Percentiles rank a stretch among this genome's conserved stretches.
These are phyloP conservation scores for Wickerhamomyces subpelliculosus DNA, from an alignment of 805 yeast species.

Conservation along the genomic window DNA sequence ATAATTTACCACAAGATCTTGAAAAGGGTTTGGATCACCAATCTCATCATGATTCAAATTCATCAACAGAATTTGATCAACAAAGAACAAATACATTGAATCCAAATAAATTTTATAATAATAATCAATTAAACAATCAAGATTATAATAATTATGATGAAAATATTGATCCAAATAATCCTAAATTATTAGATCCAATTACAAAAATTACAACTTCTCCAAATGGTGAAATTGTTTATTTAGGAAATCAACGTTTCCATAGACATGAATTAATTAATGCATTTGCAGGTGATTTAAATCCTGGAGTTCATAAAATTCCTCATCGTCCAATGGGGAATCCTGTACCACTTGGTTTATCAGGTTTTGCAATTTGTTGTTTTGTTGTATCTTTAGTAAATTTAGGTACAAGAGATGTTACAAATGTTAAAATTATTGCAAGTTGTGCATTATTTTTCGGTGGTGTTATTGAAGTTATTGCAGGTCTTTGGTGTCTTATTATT, in stretches of 20 bases:
- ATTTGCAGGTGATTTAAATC: constrained; percentile 48
- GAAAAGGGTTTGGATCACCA: background rate
- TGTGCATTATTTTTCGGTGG: constrained; percentile 46
- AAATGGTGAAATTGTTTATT: constrained; percentile 14
- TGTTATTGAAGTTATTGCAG: constrained; percentile 40
- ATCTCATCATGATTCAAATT: background rate
- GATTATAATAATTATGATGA: too few relatives aligned
- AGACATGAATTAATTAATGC: constrained; percentile 48
- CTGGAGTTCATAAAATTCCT: constrained; percentile 29
- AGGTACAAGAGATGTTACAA: constrained; percentile 39
- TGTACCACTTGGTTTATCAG: constrained; percentile 47
- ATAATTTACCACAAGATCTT: background rate
- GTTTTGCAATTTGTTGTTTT: constrained; percentile 40
- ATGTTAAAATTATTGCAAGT: constrained; percentile 37
- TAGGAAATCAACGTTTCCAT: constrained; percentile 26
- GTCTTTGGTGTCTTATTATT: constrained; percentile 41
- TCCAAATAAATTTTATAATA: too few relatives aligned
- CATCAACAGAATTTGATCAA: background rate
- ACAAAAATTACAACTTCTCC: background rate
- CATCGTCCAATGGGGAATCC: constrained; percentile 30
- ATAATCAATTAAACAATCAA: too few relatives aligned
- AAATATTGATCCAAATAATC: too few relatives aligned
- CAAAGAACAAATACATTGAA: background rate
- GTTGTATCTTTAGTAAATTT: constrained; percentile 39
- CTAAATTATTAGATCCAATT: too few relatives aligned